Evolutionary conservation across 192 early-diverging fungal species (phyloP).

Genomic region (Podila verticillata): DNA sequence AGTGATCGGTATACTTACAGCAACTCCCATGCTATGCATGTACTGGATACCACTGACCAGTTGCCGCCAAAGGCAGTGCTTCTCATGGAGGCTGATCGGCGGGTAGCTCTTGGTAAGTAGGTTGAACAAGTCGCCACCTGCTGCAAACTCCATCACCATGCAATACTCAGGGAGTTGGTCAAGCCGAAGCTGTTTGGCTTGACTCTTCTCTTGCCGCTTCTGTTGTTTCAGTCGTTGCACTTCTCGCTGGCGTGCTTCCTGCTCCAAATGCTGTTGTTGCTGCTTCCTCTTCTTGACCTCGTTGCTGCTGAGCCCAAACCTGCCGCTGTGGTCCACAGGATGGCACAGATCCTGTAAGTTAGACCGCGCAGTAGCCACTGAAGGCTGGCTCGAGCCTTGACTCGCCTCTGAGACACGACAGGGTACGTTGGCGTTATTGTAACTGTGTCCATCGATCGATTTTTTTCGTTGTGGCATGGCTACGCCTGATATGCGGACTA

Average conservation of each 20-base stretch:
- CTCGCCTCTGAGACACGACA: background rate
- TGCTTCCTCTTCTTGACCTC: slow-evolving; percentile 23
- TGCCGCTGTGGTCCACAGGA: too few species aligned
- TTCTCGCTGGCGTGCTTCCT: slow-evolving; percentile 26
- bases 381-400: background rate
- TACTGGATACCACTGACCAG: slow-evolving; percentile 76
- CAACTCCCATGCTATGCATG: slow-evolving; percentile 79
- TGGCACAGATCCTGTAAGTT: too few species aligned
- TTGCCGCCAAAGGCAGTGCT: slow-evolving; percentile 76
- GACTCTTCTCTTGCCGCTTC: slow-evolving; percentile 14
- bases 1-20: slow-evolving; percentile 34
- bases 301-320: too few species aligned
- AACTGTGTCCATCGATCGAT: background rate
- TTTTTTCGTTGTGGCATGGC: background rate
- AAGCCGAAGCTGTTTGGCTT: slow-evolving; percentile 18
- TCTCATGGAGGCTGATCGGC: slow-evolving; percentile 57
- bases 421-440: background rate
- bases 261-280: slow-evolving; percentile 11
- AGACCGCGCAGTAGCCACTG: background rate
- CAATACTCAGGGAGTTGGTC: slow-evolving; percentile 66
- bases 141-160: slow-evolving; percentile 84
- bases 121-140: slow-evolving; percentile 78
- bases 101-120: slow-evolving; percentile 64
- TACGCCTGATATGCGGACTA: background rate
- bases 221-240: slow-evolving; percentile 31